These are phyloP conservation scores for Tolypocladium capitatum DNA, from an alignment of 2,329 filamentous ascomycete species.

Conservation along the genomic window DNA sequence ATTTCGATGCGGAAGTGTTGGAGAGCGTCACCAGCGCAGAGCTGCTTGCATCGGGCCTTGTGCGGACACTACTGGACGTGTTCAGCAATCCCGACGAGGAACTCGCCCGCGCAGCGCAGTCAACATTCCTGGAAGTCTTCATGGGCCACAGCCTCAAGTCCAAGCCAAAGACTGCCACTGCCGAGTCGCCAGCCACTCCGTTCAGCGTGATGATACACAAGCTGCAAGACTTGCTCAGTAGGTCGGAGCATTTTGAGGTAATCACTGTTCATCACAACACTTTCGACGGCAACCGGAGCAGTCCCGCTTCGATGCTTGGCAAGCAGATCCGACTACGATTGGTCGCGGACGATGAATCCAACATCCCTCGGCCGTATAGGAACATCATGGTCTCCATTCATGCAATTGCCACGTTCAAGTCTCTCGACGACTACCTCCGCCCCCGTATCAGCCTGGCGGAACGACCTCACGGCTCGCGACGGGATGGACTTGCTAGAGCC, in stretches of 20 bases:
- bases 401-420: conserved; percentile 95
- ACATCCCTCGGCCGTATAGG: conserved; percentile 74
- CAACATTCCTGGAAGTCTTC: conserved; percentile 81
- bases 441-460: conserved; percentile 77
- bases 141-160: conserved; percentile 64
- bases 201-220: conserved; percentile 90
- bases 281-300: conserved; percentile 79
- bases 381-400: conserved; percentile 99
- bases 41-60: conserved; percentile 78
- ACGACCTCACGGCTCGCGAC: conserved; percentile 44
- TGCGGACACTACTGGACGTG: conserved; percentile 68
- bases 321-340: conserved; percentile 88
- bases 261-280: conserved; percentile 89
- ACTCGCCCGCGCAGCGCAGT: conserved; percentile 54
- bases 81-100: conserved; percentile 59
- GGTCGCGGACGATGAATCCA: conserved; percentile 77
- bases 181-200: conserved; percentile 61
- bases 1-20: conserved; percentile 79
- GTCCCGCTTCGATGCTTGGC: conserved; percentile 86
- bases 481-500: conserved; percentile 53
- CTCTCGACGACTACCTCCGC: conserved; percentile 86
- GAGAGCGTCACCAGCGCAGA: conserved; percentile 95
- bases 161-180: conserved; percentile 48
- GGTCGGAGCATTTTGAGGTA: conserved; percentile 96
- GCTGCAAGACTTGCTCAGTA: conserved; percentile 86